These are phyloP conservation scores for Stagonosporopsis chrysanthemi DNA, from an alignment of 2,329 filamentous ascomycete species.

Conservation along the genomic window DNA sequence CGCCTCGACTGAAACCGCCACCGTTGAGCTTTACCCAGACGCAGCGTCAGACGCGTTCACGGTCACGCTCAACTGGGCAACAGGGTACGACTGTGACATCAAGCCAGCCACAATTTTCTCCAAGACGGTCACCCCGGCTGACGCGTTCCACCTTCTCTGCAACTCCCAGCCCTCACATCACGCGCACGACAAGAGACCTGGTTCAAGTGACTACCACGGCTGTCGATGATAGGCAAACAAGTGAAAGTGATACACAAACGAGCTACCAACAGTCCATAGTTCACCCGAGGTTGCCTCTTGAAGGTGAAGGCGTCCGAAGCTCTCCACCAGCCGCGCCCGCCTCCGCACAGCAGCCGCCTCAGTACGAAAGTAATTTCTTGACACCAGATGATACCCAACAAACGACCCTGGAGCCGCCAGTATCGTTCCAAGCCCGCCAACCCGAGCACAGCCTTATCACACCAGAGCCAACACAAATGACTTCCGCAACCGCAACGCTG, in stretches of 20 bases:
- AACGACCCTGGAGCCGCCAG: constrained; percentile 19
- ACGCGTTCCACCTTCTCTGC: constrained; percentile 9
- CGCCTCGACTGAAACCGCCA: constrained; percentile 10
- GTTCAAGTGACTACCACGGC: neutral
- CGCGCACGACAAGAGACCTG: neutral
- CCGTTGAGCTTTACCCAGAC: neutral
- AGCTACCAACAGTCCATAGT: neutral
- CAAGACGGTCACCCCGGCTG: constrained; percentile 1
- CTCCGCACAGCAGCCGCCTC: constrained; percentile 22
- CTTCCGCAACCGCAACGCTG: constrained; percentile 22
- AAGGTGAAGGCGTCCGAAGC: constrained; percentile 22
- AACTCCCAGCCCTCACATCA: constrained; percentile 5
- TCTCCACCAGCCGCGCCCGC: constrained; percentile 18
- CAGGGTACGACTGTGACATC: constrained; percentile 3
- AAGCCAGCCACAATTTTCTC: constrained; percentile 4
- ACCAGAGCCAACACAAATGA: constrained; percentile 49
- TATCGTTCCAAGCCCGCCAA: constrained; percentile 33
- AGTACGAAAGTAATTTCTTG: constrained; percentile 28
- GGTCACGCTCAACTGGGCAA: neutral
- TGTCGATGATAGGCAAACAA: neutral
- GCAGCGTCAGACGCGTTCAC: neutral
- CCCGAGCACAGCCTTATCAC: constrained; percentile 40
- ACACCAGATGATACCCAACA: constrained; percentile 43
- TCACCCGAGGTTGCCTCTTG: constrained; percentile 4
- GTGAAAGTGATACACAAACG: neutral